Evolutionary conservation across 2,329 filamentous ascomycete genomes (phyloP).

Genomic region (Colletotrichum euphorbiae): DNA sequence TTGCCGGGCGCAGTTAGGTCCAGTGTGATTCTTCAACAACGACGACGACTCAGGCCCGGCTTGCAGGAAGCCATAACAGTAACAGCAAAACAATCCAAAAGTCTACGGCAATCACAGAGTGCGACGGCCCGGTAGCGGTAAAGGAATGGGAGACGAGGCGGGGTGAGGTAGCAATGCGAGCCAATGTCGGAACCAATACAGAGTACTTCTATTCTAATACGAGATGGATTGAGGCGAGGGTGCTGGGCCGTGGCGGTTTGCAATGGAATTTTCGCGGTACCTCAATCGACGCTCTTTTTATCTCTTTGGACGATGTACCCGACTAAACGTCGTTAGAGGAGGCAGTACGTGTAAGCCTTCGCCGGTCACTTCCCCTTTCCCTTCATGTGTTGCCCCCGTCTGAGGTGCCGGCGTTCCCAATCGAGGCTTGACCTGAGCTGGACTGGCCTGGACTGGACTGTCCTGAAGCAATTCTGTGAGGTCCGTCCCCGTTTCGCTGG

Average conservation of each 20-base stretch:
- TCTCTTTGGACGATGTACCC: not conserved
- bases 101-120: not conserved
- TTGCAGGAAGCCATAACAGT: not conserved
- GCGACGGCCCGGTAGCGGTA: not conserved
- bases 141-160: not conserved
- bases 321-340: not conserved
- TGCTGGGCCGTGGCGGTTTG: conserved; percentile 31
- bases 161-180: conserved; percentile 14
- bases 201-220: conserved; percentile 10
- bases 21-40: not conserved
- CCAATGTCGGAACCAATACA: conserved; percentile 9
- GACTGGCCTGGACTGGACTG: conserved; percentile 10
- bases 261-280: conserved; percentile 26
- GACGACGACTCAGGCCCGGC: not conserved
- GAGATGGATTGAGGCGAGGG: conserved; percentile 35
- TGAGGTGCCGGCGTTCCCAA: not conserved
- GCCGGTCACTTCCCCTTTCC: conserved; percentile 14
- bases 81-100: too few relatives aligned
- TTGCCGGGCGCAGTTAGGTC: not conserved
- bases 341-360: conserved; percentile 5
- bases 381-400: not conserved
- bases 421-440: not conserved
- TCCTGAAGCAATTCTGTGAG: conserved; percentile 17
- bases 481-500: conserved; percentile 12
- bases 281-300: not conserved